Evolutionary conservation across 192 early-diverging fungal species (phyloP).

Genomic region (Coemansia sp.): DNA sequence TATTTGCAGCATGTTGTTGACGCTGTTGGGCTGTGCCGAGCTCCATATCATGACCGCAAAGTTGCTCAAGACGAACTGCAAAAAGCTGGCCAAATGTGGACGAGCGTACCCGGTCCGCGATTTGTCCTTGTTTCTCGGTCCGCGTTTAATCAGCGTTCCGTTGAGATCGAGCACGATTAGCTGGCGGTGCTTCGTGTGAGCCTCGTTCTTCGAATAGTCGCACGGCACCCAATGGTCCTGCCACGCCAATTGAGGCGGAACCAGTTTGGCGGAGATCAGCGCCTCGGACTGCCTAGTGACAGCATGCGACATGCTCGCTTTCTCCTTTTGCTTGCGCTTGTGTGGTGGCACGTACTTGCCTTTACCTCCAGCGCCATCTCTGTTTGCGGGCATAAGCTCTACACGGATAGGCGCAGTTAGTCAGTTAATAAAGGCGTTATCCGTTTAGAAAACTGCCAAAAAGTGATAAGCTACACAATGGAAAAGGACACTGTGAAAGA

Average conservation of each 20-base stretch:
- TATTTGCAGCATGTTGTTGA: conserved; percentile 59
- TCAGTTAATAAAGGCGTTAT: conserved; percentile 1
- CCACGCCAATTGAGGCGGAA: conserved; percentile 9
- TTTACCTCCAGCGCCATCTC: background rate
- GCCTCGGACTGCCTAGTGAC: background rate
- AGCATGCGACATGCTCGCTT: background rate
- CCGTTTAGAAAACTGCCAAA: background rate
- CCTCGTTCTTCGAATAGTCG: conserved; percentile 33
- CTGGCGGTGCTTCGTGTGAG: conserved; percentile 29
- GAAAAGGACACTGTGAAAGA: background rate
- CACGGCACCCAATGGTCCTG: conserved; percentile 13
- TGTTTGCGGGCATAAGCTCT: background rate
- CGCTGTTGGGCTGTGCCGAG: conserved; percentile 61
- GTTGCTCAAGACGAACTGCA: conserved; percentile 59
- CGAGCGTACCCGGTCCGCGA: conserved; percentile 32
- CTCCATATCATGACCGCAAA: conserved; percentile 81
- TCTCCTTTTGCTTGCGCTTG: conserved; percentile 1
- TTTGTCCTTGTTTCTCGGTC: background rate
- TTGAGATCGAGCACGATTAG: conserved; percentile 75
- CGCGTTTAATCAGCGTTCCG: conserved; percentile 65
- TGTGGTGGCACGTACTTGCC: conserved; percentile 20
- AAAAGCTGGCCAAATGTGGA: conserved; percentile 59
- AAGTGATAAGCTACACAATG: background rate
- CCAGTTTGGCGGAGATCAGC: conserved; percentile 6
- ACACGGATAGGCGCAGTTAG: background rate